phyloP scores from a whole-genome alignment of 2,329 filamentous ascomycete species.

The Aureobasidium subglaciale region DNA sequence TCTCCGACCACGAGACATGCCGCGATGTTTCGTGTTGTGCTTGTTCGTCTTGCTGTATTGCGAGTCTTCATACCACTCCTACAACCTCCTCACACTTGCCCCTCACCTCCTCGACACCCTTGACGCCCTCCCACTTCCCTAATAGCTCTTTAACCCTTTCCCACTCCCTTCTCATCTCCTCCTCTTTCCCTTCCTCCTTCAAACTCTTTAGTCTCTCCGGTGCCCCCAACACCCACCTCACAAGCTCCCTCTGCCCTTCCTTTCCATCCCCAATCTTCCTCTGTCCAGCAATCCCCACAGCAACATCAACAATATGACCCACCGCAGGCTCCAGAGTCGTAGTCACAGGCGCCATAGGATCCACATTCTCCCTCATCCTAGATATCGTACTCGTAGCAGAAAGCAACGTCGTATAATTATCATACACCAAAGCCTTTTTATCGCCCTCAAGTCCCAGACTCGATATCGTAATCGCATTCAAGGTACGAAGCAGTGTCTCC shows the following conservation, averaged over 20 bases:
- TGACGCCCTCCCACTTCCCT: constrained; percentile 38
- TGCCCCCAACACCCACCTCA: constrained; percentile 55
- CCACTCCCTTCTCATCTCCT: constrained; percentile 53
- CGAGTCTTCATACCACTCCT: neutral
- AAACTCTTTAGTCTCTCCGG: constrained; percentile 54
- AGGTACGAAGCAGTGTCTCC: neutral
- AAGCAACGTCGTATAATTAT: constrained; percentile 97
- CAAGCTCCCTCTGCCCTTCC: constrained; percentile 47
- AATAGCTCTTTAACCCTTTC: constrained; percentile 33
- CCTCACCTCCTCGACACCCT: constrained; percentile 36
- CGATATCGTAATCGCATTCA: neutral
- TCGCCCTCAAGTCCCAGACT: constrained; percentile 73
- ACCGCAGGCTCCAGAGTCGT: constrained; percentile 68
- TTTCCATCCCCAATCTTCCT: constrained; percentile 29
- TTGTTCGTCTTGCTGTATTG: neutral
- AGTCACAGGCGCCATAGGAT: constrained; percentile 64
- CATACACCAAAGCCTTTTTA: constrained; percentile 93
- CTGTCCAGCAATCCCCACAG: constrained; percentile 32
- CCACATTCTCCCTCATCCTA: constrained; percentile 73
- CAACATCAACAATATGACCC: constrained; percentile 63
- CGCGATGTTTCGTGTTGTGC: neutral
- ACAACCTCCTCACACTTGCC: constrained; percentile 29
- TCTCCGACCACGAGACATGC: neutral
- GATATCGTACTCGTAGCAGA: constrained; percentile 93
- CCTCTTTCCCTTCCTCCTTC: constrained; percentile 51